Evolutionary conservation across 257 asterid genomes (phyloP).

Genomic region (Nicotiana paniculata): DNA sequence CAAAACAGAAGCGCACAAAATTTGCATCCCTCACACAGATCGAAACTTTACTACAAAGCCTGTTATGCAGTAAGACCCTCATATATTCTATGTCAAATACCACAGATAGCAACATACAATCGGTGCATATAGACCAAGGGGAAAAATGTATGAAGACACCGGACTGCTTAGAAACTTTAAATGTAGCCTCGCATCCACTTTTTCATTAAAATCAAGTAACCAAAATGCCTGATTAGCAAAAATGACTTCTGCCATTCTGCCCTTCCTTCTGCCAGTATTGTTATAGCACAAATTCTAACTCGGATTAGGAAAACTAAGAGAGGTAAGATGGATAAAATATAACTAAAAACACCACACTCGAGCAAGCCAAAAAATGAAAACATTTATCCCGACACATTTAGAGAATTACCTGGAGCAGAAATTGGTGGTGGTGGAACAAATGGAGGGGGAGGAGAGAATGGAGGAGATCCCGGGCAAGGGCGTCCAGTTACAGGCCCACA

Average conservation of each 20-base stretch:
- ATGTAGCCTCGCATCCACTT: background rate
- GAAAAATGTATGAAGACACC: background rate
- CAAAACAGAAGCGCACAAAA: background rate
- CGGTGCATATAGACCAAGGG: background rate
- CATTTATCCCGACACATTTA: background rate
- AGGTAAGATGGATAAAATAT: background rate
- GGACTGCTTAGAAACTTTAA: background rate
- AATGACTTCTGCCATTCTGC: background rate
- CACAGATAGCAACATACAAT: background rate
- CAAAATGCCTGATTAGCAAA: background rate
- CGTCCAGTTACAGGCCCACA: conserved; percentile 96
- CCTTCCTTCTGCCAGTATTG: background rate
- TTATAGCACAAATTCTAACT: background rate
- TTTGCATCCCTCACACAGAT: background rate
- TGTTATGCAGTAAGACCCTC: background rate
- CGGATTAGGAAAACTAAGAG: background rate
- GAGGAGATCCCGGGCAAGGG: conserved; percentile 99
- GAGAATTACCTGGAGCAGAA: conserved; percentile 63
- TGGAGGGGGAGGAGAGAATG: conserved; percentile 99
- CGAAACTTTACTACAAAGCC: background rate
- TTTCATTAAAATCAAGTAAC: background rate
- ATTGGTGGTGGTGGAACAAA: conserved; percentile 86
- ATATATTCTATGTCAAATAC: background rate
- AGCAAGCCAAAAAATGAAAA: background rate
- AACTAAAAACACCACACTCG: background rate